Conservation (phyloP, 768 basidiomycete genomes). For the Pisolithus marmoratus region DNA sequence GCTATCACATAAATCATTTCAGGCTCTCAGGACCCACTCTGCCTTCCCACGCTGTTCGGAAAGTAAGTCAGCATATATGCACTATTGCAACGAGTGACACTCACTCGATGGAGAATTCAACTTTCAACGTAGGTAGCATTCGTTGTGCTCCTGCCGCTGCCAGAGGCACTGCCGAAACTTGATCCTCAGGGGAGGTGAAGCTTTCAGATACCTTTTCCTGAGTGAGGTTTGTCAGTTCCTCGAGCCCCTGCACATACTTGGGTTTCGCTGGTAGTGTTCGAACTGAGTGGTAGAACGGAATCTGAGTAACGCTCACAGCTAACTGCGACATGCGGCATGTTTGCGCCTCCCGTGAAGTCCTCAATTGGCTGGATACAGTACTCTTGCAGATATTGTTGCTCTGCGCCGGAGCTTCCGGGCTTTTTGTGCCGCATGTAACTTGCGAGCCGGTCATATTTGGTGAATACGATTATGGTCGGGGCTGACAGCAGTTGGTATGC, state of each 20-base stretch:
- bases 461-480: too few species aligned
- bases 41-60: conserved; percentile 1
- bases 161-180: too few species aligned
- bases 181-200: too few species aligned
- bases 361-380: background rate
- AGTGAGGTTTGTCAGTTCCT: background rate
- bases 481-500: too few species aligned
- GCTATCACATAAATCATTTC: background rate
- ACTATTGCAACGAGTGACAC: background rate
- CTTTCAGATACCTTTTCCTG: too few species aligned
- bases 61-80: background rate
- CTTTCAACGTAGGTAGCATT: conserved; percentile 1
- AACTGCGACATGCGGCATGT: background rate
- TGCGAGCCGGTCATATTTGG: conserved; percentile 9
- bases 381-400: background rate
- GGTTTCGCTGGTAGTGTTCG: background rate
- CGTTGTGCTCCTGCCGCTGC: too few species aligned
- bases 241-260: background rate
- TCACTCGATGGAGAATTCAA: background rate
- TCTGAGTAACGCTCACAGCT: background rate
- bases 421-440: background rate
- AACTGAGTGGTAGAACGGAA: background rate
- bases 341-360: background rate
- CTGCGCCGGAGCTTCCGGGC: background rate
- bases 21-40: background rate